phyloP scores from a whole-genome alignment of 2,329 filamentous ascomycete species.

The Clarireedia monteithiana region DNA sequence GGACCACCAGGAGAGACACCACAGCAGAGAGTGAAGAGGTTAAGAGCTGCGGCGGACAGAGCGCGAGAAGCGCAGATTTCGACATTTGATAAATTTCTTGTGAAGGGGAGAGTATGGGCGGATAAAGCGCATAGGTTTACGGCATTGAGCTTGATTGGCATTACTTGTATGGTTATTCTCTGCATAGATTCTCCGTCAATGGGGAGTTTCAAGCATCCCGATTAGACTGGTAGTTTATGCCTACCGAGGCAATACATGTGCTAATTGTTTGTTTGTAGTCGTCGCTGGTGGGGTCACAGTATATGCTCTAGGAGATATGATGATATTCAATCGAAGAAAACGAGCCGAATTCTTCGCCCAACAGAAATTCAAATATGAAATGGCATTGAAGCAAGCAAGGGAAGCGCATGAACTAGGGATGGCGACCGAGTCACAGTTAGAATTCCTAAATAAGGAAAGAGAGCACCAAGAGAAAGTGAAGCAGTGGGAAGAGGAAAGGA shows the following conservation, averaged over 20 bases:
- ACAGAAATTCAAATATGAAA: slow-evolving; percentile 35
- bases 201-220: background rate
- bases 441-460: slow-evolving; percentile 48
- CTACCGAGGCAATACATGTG: background rate
- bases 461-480: slow-evolving; percentile 33
- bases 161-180: slow-evolving; percentile 24
- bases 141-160: slow-evolving; percentile 27
- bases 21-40: slow-evolving; percentile 29
- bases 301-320: slow-evolving; percentile 58
- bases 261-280: slow-evolving; percentile 33
- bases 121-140: slow-evolving; percentile 31
- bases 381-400: slow-evolving; percentile 38
- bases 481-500: slow-evolving; percentile 19
- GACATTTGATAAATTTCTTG: slow-evolving; percentile 26
- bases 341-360: slow-evolving; percentile 51
- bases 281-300: slow-evolving; percentile 52
- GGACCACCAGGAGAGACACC: slow-evolving; percentile 29
- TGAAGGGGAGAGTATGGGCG: slow-evolving; percentile 29
- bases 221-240: background rate
- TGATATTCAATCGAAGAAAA: slow-evolving; percentile 60
- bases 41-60: slow-evolving; percentile 29
- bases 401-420: slow-evolving; percentile 34
- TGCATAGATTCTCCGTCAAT: background rate
- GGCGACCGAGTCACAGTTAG: slow-evolving; percentile 42
- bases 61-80: slow-evolving; percentile 27